phyloP scores from a whole-genome alignment of 495 filamentous ascomycete genomes.

The Platismatia glauca region DNA sequence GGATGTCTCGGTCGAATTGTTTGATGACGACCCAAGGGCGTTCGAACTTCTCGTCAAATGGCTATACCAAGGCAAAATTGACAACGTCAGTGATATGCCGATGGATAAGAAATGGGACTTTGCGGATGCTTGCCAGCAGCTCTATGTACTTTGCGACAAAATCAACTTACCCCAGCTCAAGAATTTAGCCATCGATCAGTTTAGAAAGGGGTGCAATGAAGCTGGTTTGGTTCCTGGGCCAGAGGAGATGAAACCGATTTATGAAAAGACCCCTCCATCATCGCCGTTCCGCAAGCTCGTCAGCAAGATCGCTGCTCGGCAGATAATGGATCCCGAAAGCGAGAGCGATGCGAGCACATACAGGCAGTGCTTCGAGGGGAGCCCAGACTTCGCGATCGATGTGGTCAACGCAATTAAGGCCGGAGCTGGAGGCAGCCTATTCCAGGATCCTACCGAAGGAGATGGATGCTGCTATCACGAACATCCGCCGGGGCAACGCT shows the following conservation, averaged over 20 bases:
- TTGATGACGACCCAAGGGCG: conserved; percentile 35
- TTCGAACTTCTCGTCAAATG: conserved; percentile 45
- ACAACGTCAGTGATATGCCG: conserved; percentile 34
- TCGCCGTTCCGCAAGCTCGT: conserved; percentile 39
- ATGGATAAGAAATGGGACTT: conserved; percentile 40
- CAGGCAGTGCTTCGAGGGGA: conserved; percentile 36
- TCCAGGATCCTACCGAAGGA: conserved; percentile 39
- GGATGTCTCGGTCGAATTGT: conserved; percentile 28
- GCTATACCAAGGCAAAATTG: conserved; percentile 42
- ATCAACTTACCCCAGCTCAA: conserved; percentile 38
- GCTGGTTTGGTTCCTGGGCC: conserved; percentile 39
- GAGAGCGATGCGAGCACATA: conserved; percentile 36
- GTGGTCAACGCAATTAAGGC: conserved; percentile 40
- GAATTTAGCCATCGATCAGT: conserved; percentile 42
- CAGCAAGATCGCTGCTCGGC: conserved; percentile 39
- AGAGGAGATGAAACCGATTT: conserved; percentile 41
- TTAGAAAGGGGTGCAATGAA: conserved; percentile 35
- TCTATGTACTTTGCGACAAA: conserved; percentile 40
- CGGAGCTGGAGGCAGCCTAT: conserved; percentile 35
- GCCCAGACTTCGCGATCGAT: conserved; percentile 39
- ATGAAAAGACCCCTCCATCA: conserved; percentile 30
- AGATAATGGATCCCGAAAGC: conserved; percentile 43
- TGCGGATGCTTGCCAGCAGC: conserved; percentile 40
- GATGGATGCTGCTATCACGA: conserved; percentile 39
- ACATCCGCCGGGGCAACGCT: conserved; percentile 31